Evolutionary conservation across 116 monocot genomes (phyloP), one percentile per base, ranked within the genome.

Genomic region (Phalaenopsis hybrid): DNA sequence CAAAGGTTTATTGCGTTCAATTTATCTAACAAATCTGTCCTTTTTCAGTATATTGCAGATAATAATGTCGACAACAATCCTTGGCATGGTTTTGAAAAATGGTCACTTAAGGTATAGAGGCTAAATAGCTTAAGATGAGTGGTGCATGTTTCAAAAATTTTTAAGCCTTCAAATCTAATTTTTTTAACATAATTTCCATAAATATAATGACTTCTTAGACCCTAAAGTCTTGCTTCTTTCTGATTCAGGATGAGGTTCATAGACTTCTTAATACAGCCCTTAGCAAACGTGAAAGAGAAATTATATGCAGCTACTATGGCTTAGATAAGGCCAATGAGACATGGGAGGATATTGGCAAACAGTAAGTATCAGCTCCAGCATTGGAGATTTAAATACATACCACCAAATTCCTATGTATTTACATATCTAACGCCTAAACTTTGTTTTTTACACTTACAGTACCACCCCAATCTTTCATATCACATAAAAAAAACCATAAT

Each of bases 281-380:
- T 50, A 86, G 86, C 51, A 83, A 95, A 83, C 83, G 98, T 57
- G 98, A 98, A 83, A 90, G 90, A 78, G 93, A 90, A 23, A 95
- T 98, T 20, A 87, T 98, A 79, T 77, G 95, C 67, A 88, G 91
- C 44, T 98, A 98, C 87, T 89, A 98, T 81, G 98, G 98, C 73
- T 74, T 98, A 10, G 87, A 86, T 17, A 88, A 73, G 48, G 95
- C 95, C 51, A 87, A 84, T 21, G 86, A 86, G 57, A 92, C 98
- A 77, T 98, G 98, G 98, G 98, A 94, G 86, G 98, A 94, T 77
- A 98, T 98, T 34, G 90, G 95, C 80, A 88, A 88, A 82, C 86
- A 88, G 98, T 98, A 87, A 90, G 98, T 82, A 57, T 69, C 65
- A 63, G 4, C 34, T 79, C n/a, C 17, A 79, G 41, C 58, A 33